Evolutionary conservation across 164 flowering plant genomes (phyloP).

Genomic region (Cinnamomum chago): DNA sequence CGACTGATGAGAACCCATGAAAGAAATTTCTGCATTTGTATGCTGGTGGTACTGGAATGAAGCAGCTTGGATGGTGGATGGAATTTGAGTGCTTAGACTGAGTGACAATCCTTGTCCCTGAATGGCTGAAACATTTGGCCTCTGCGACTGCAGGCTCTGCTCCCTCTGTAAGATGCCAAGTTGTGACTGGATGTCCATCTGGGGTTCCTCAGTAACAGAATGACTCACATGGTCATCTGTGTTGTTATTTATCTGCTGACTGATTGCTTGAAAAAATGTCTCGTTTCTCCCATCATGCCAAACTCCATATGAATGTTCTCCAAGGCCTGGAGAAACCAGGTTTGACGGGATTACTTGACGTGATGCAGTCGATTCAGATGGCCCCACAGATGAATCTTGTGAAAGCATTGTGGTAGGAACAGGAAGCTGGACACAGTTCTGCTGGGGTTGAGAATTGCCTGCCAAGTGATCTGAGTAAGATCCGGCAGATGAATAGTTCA

Average conservation of each 20-base stretch:
- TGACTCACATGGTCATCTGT: slow-evolving; percentile 21
- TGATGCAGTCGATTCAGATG: slow-evolving; percentile 35
- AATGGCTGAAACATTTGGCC: slow-evolving; percentile 12
- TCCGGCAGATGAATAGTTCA: slow-evolving; percentile 50
- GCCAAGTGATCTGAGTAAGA: slow-evolving; percentile 45
- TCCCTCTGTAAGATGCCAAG: slow-evolving; percentile 32
- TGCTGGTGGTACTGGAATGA: slow-evolving; percentile 36
- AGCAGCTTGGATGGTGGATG: slow-evolving; percentile 34
- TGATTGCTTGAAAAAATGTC: slow-evolving; percentile 36
- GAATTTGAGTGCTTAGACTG: slow-evolving; percentile 58
- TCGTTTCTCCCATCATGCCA: slow-evolving; percentile 71
- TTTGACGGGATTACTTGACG: slow-evolving; percentile 54
- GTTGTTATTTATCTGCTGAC: slow-evolving; percentile 18
- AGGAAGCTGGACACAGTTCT: slow-evolving; percentile 37
- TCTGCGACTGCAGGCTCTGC: slow-evolving; percentile 29
- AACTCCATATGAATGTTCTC: slow-evolving; percentile 33
- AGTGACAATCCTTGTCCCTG: slow-evolving; percentile 63
- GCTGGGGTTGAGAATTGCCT: slow-evolving; percentile 43
- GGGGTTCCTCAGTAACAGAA: slow-evolving; percentile 29
- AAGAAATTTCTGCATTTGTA: slow-evolving; percentile 30
- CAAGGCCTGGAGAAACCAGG: slow-evolving; percentile 37
- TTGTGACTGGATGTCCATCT: slow-evolving; percentile 27
- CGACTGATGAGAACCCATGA: slow-evolving; percentile 34
- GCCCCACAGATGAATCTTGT: slow-evolving; percentile 33
- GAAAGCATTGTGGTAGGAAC: slow-evolving; percentile 10